Evolutionary conservation across 164 flowering plant genomes (phyloP).

Genomic region (Cinnamomum micranthum): DNA sequence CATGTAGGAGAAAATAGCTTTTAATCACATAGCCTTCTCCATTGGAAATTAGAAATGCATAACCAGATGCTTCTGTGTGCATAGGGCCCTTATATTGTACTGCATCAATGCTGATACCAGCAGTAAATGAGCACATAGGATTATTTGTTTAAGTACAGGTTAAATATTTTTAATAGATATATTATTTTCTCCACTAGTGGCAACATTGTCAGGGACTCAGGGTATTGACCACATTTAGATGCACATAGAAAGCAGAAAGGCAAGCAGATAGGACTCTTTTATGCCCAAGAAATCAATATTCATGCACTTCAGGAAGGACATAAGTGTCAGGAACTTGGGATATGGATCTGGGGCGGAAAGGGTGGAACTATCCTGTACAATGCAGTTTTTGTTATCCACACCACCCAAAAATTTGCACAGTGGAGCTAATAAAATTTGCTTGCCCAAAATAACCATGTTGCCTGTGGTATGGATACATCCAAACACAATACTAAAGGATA

Average conservation of each 20-base stretch:
- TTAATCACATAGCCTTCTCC: neutral
- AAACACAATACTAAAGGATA: no score
- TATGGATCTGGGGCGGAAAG: neutral
- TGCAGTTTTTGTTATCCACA: neutral
- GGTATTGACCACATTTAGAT: neutral
- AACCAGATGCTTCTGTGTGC: neutral
- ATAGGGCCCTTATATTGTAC: neutral
- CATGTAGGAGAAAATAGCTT: neutral
- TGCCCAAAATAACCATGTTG: neutral
- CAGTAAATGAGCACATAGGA: neutral
- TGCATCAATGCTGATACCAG: neutral
- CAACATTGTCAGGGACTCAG: neutral
- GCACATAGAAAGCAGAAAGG: neutral
- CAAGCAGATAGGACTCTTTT: neutral
- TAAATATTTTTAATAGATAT: no score
- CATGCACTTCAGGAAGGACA: neutral
- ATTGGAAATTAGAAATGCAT: neutral
- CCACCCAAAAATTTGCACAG: neutral
- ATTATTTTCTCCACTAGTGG: neutral
- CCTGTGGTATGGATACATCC: neutral
- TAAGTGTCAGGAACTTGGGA: neutral
- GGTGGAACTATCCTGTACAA: neutral
- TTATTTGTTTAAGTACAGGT: neutral
- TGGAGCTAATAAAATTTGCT: neutral
- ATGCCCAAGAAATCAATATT: neutral